These are phyloP conservation scores for Xylaria arbuscula DNA, from an alignment of 2,329 filamentous ascomycete species.

Conservation along the genomic window DNA sequence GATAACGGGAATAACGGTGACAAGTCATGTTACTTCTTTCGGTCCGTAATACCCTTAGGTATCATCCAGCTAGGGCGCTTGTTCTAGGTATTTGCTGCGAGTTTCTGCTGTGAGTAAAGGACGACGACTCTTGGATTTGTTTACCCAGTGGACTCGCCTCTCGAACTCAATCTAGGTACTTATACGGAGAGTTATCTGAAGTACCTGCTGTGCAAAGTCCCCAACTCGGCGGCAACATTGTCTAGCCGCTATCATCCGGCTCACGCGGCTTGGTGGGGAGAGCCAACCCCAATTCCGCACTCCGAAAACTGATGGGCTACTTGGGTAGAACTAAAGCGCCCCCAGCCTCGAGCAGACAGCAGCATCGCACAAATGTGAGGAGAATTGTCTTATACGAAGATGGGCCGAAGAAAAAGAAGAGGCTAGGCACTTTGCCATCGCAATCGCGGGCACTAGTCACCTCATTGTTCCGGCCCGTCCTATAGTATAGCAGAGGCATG, in stretches of 20 bases:
- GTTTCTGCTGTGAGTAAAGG: not conserved
- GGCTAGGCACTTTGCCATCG: not conserved
- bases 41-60: not conserved
- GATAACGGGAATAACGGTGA: not conserved
- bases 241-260: not conserved
- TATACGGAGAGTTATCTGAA: not conserved
- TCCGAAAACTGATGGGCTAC: not conserved
- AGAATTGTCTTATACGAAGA: too few relatives aligned
- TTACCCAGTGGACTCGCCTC: not conserved
- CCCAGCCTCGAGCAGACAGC: not conserved
- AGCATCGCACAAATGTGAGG: too few relatives aligned
- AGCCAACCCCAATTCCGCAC: not conserved
- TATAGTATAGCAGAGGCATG: not conserved
- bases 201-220: not conserved
- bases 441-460: constrained; percentile 5
- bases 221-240: not conserved
- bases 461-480: not conserved
- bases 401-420: too few relatives aligned
- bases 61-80: too few relatives aligned
- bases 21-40: not conserved
- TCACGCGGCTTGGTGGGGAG: not conserved
- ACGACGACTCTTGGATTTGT: not conserved
- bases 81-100: too few relatives aligned
- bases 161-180: not conserved
- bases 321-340: not conserved